Base-by-base conservation (phyloP, 177 flowering plant species). In the Vitis hybrid region DNA sequence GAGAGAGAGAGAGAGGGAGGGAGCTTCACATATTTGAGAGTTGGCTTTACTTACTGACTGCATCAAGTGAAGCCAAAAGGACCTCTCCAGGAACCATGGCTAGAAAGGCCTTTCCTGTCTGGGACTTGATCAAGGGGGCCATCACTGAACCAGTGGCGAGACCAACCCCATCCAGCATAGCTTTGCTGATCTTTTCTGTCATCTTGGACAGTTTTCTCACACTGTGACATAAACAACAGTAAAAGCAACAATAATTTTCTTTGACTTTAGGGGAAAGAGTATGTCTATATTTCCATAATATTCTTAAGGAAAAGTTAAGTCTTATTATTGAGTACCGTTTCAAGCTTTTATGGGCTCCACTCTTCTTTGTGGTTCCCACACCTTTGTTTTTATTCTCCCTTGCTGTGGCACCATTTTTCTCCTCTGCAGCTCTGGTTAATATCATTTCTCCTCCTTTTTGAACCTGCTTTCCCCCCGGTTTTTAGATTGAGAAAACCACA, bases 1-100 rank as follows among this genome's bases (percentile, higher is more conserved):
- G 0, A 19, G 21, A 23, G 26, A 21, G 23, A 0, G 23, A 21
- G 30, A 0, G 26, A 23, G 3, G 30, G 5, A 26, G 30, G 30
- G 30, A 49, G 5, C 2, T 17, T 7, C 51, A 51, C 18, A 15
- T 8, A 11, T 55, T 18, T 17, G 9, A 1, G 32, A 50, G 19
- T 56, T 23, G n/a, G 15, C n/a, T 32, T 55, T 39, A 87, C 97
- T 87, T 83, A 94, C 97, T 84, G 74, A 94, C 77, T 39, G 91
- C 91, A 83, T 92, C 99, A 13, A 94, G 89, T 6, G 99, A 86
- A 67, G 94, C 99, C 76, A 92, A 71, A 62, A 94, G 85, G 65
- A 91, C 93, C 68, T 94, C 86, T 56, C 99, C 97, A 5, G 99
- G 97, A 72, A 85, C 85, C 90, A 80, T 80, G 71, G 81, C 34